A percentile compares a stretch with the other conserved stretches of the same genome.
phyloP scores from a whole-genome alignment of 768 basidiomycete genomes.

The Imleria badia region DNA sequence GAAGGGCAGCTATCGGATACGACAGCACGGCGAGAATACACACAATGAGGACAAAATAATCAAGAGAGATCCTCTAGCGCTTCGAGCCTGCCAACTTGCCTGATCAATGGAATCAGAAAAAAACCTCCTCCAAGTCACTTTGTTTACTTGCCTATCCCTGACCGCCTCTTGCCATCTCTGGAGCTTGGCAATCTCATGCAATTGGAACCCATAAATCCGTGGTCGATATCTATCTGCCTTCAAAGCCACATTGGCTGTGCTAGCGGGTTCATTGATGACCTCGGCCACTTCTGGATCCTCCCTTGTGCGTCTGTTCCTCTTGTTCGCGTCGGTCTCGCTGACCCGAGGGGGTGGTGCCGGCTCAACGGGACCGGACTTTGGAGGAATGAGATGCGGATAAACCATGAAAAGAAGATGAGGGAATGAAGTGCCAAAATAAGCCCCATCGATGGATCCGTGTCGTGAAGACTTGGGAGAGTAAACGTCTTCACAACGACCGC shows the following conservation, averaged over 20 bases:
- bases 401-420: constrained; percentile 97
- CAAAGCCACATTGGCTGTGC: constrained; percentile 77
- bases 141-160: constrained; percentile 63
- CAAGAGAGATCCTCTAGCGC: constrained; percentile 40
- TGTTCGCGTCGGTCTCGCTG: constrained; percentile 30
- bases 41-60: constrained; percentile 3
- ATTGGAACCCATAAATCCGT: constrained; percentile 94
- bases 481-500: constrained; percentile 97
- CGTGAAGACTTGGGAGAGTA: constrained; percentile 97
- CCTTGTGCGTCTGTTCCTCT: constrained; percentile 48
- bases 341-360: constrained; percentile 27
- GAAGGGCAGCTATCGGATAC: background rate
- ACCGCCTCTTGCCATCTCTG: constrained; percentile 96
- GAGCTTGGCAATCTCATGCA: constrained; percentile 90
- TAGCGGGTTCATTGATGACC: constrained; percentile 63
- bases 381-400: constrained; percentile 89
- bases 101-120: constrained; percentile 14
- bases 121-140: background rate
- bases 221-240: constrained; percentile 94
- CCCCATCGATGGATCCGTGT: constrained; percentile 97
- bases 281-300: constrained; percentile 53
- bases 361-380: constrained; percentile 62
- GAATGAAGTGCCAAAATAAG: constrained; percentile 98
- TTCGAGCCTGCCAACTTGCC: constrained; percentile 54
- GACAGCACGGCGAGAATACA: constrained; percentile 9